Conservation (phyloP, 192 early-diverging fungal species). For the Radiomyces spectabilis region DNA sequence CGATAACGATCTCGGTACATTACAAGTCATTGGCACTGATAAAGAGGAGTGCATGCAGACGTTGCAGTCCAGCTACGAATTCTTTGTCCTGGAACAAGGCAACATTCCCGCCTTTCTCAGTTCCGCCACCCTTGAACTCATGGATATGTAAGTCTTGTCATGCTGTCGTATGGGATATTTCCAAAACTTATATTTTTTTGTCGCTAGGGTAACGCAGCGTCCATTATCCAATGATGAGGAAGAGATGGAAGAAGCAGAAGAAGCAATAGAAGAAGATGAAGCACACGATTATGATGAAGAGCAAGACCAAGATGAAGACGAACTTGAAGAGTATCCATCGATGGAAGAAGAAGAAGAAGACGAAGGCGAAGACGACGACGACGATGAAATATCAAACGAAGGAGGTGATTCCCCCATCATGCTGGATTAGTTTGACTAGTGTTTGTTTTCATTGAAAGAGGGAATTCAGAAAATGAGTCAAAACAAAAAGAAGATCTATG, state of each 20-base stretch:
- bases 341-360: background rate
- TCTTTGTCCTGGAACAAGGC: constrained; percentile 61
- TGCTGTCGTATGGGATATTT: too few relatives aligned
- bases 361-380: background rate
- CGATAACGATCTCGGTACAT: constrained; percentile 57
- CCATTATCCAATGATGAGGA: background rate
- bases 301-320: background rate
- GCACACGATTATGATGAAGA: background rate
- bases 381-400: too few relatives aligned
- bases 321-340: background rate
- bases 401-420: too few relatives aligned
- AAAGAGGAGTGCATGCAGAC: constrained; percentile 53
- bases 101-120: constrained; percentile 83
- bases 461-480: too few relatives aligned
- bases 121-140: constrained; percentile 58
- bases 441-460: too few relatives aligned
- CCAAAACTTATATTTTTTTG: background rate
- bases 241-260: background rate
- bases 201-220: background rate
- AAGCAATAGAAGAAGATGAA: background rate
- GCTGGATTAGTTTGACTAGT: background rate
- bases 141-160: constrained; percentile 40
- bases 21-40: constrained; percentile 63
- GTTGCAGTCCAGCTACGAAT: constrained; percentile 45
- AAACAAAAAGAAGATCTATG: too few relatives aligned